These are phyloP conservation scores for Colletotrichum sp. DNA, from an alignment of 2,329 filamentous ascomycete species.

Conservation along the genomic window DNA sequence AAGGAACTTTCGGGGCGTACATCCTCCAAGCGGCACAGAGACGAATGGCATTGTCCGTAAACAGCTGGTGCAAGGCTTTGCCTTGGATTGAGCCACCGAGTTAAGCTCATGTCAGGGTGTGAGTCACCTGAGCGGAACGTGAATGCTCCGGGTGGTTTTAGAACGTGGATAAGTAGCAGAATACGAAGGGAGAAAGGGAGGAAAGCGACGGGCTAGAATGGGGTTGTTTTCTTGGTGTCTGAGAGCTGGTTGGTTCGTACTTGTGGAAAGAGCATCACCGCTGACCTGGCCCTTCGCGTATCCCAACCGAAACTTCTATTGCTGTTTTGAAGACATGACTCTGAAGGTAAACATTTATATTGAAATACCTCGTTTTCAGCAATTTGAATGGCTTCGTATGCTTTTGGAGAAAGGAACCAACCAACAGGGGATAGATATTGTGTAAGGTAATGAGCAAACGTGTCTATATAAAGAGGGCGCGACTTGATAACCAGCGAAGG, in stretches of 20 bases:
- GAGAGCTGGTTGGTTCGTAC: background rate
- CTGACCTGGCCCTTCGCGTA: too few species aligned
- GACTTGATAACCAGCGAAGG: accelerated
- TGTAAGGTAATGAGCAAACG: accelerated
- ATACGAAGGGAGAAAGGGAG: background rate
- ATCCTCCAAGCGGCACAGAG: background rate
- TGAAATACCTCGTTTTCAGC: accelerated
- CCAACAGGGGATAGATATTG: background rate
- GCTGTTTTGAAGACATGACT: background rate
- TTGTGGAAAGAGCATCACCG: background rate
- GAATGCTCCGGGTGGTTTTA: too few species aligned
- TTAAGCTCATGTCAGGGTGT: accelerated
- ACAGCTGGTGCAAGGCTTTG: background rate
- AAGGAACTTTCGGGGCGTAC: background rate
- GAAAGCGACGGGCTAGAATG: accelerated
- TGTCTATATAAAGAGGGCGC: background rate
- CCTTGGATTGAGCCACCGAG: background rate
- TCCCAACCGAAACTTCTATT: too few species aligned
- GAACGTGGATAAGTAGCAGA: too few species aligned
- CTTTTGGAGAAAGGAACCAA: too few species aligned
- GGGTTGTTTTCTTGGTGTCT: accelerated
- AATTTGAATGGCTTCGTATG: accelerated
- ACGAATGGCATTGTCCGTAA: accelerated
- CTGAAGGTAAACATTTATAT: background rate
- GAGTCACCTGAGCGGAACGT: too few species aligned